Base-by-base conservation (phyloP, 208 protist genomes). In the Wallacemonas collosoma region DNA sequence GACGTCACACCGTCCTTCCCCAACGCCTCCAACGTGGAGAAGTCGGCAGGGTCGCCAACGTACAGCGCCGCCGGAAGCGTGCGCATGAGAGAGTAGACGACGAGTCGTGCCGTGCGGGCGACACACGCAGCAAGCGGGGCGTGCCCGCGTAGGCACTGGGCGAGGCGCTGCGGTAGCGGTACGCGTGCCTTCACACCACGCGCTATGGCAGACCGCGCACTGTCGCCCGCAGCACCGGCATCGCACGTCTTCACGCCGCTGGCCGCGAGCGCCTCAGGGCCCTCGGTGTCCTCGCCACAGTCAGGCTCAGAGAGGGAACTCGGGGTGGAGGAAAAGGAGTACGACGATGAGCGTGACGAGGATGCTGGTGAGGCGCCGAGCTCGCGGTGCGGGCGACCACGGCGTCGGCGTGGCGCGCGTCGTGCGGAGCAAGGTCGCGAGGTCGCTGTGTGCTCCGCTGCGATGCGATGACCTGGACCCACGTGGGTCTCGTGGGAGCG, bases 81-180 rank as follows among this genome's bases (percentile, higher is more conserved):
- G 36, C 72, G 71, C 83, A 88, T 88, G 40, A 88, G 74, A 6
- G 71, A 41, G 74, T 81, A 85, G 12, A 76, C 78, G 2, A 72
- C 73, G 40, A 88, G 50, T 12, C 80, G 73, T 14, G 77, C 73
- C 9, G 80, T 57, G 36, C 71, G 45, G 50, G 64, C 62, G 14
- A 81, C 76, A 48, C 77, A 85, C 17, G 69, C 65, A 39, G 79
- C 69, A 62, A 88, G 39, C 14, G 75, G 72, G 35, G 50, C 44
- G 26, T 83, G 69, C 4, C 72, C 12, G 4, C 44, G 40, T 14
- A 88, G 72, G 41, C 38, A 71, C 53, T 54, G 40, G 14, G 71
- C 68, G 2, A 88, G 62, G 35, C 65, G 68, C 9, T 73, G 64
- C 15, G 75, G 75, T 15, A 79, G 54, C 6, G 68, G 62, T n/a